These are phyloP conservation scores for Astraeus odoratus DNA, from an alignment of 768 basidiomycete species.

Conservation along the genomic window DNA sequence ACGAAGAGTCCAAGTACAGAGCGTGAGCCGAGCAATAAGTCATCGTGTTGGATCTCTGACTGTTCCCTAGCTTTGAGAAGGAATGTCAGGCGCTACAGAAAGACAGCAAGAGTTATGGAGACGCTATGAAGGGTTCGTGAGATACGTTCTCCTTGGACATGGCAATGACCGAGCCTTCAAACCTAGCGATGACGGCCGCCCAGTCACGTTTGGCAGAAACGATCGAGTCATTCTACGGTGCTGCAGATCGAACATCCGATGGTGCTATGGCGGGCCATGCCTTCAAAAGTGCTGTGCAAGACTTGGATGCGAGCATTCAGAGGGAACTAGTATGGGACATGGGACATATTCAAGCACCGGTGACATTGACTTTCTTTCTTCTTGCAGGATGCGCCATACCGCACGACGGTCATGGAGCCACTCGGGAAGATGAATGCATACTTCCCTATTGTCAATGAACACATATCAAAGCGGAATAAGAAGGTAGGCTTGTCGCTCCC, in stretches of 20 bases:
- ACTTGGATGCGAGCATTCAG: constrained; percentile 78
- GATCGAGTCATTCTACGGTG: constrained; percentile 85
- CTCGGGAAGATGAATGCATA: constrained; percentile 96
- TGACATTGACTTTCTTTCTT: constrained; percentile 3
- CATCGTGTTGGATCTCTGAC: not conserved
- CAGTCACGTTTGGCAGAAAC: constrained; percentile 92
- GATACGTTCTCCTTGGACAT: constrained; percentile 1
- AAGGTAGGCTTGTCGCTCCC: constrained; percentile 49
- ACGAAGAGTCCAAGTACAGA: constrained; percentile 88
- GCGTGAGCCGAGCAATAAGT: constrained; percentile 46
- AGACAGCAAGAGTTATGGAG: constrained; percentile 90
- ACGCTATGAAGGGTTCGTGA: constrained; percentile 81
- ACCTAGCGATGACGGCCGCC: constrained; percentile 90
- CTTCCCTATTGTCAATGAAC: constrained; percentile 89
- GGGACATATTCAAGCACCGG: not conserved
- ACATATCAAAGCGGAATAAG: constrained; percentile 91
- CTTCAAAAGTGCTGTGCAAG: constrained; percentile 92
- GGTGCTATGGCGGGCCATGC: constrained; percentile 97
- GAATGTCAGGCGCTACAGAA: constrained; percentile 91
- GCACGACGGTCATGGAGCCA: constrained; percentile 92
- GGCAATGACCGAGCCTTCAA: not conserved
- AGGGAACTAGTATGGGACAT: constrained; percentile 75
- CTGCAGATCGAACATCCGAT: constrained; percentile 77
- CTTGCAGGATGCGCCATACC: constrained; percentile 82
- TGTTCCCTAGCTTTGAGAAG: constrained; percentile 76